A percentile compares a stretch with the other conserved stretches of the same genome.
These are phyloP conservation scores for Phytophthora constricta DNA, from an alignment of 352 stramenopile species.

Conservation along the genomic window DNA sequence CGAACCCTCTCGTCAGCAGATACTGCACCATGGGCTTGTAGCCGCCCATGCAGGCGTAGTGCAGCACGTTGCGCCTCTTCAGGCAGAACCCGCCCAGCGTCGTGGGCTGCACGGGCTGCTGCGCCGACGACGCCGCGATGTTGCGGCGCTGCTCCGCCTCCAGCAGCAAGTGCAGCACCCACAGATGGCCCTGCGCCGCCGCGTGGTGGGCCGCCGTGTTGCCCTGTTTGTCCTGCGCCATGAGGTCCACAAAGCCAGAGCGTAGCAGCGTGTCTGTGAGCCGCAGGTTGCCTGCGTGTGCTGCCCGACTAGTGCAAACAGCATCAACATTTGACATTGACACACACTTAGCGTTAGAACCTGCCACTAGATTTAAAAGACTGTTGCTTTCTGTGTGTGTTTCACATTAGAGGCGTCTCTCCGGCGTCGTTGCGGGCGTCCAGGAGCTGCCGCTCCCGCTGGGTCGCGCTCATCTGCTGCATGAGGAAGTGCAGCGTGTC, in stretches of 20 bases:
- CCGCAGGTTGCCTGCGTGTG: constrained; percentile 70
- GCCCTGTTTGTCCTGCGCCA: constrained; percentile 58
- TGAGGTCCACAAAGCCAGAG: constrained; percentile 55
- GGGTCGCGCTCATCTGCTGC: constrained; percentile 62
- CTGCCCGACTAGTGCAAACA: constrained; percentile 51
- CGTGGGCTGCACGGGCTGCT: constrained; percentile 22
- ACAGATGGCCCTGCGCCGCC: constrained; percentile 71
- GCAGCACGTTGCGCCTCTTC: constrained; percentile 48
- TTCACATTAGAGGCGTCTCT: constrained; percentile 82
- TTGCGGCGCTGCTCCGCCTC: constrained; percentile 47
- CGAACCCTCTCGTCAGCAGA: constrained; percentile 59
- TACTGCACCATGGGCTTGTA: constrained; percentile 80
- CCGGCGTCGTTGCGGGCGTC: constrained; percentile 61
- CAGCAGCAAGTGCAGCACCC: constrained; percentile 77
- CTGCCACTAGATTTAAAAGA: neutral
- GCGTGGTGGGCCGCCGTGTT: constrained; percentile 80
- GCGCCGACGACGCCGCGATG: constrained; percentile 22
- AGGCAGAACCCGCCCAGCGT: constrained; percentile 44
- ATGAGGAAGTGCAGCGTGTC: constrained; percentile 85
- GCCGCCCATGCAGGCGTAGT: constrained; percentile 68
- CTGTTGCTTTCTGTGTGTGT: neutral
- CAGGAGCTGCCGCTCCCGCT: constrained; percentile 42
- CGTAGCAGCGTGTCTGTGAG: constrained; percentile 66
- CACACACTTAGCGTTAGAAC: neutral
- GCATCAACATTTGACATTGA: constrained; percentile 19